A percentile compares a stretch with the other conserved stretches of the same genome.
Conservation (phyloP, 2,329 filamentous ascomycete genomes). For the Xylariomycetidae sp. region DNA sequence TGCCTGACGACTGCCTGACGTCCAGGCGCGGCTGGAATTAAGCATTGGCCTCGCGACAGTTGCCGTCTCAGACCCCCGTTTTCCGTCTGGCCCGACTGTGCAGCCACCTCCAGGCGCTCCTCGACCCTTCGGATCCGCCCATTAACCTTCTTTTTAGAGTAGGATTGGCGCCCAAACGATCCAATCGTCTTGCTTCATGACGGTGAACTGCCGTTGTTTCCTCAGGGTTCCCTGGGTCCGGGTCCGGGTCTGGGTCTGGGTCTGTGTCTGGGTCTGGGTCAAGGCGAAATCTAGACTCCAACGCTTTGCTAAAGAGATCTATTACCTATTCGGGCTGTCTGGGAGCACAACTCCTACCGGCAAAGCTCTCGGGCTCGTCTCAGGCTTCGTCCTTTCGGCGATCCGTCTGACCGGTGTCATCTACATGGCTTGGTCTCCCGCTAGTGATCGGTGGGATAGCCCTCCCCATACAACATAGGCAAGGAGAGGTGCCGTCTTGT, state of each 20-base stretch:
- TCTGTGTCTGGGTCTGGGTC: no score
- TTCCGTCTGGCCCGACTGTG: slow-evolving; percentile 11
- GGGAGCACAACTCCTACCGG: neutral
- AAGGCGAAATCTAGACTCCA: no score
- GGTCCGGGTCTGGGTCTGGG: no score
- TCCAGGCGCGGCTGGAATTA: no score
- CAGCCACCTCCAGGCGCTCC: slow-evolving; percentile 4
- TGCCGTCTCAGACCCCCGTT: slow-evolving; percentile 25
- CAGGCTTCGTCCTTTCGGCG: slow-evolving; percentile 19
- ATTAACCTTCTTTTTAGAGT: slow-evolving; percentile 17
- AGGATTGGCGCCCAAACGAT: neutral
- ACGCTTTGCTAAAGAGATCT: no score
- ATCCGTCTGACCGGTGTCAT: no score
- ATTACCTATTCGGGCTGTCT: no score
- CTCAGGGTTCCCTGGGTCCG: slow-evolving; percentile 1
- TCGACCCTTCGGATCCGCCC: slow-evolving; percentile 11
- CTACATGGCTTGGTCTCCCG: no score
- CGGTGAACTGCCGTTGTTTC: slow-evolving; percentile 7
- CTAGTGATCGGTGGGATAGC: no score
- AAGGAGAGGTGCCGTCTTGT: no score
- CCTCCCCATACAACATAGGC: no score
- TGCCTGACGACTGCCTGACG: no score
- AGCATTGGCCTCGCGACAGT: slow-evolving; percentile 23
- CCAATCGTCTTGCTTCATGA: neutral
- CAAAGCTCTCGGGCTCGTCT: slow-evolving; percentile 13